Percentiles rank a stretch among this genome's conserved stretches.
Evolutionary conservation across 257 asterid genomes (phyloP).

Genomic region (Scutellaria baicalensis): DNA sequence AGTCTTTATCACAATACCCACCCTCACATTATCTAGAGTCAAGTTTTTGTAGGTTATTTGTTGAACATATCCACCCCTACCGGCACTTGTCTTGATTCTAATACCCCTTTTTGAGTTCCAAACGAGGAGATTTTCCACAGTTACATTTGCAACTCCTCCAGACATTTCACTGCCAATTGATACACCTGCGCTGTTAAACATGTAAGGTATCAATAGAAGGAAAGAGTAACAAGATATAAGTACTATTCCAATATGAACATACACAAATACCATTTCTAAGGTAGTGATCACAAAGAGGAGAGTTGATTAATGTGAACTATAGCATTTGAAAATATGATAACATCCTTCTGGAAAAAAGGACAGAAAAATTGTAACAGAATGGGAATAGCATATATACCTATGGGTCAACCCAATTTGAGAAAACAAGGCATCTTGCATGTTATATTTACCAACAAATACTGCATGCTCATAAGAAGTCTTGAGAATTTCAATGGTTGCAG

Average conservation of each 20-base stretch:
- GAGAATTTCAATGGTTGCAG: background rate
- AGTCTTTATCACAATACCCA: constrained; percentile 80
- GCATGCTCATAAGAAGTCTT: background rate
- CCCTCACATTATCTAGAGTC: constrained; percentile 74
- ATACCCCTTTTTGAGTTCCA: constrained; percentile 88
- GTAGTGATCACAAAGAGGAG: background rate
- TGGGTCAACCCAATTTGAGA: background rate
- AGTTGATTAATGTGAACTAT: background rate
- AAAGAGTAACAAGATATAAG: background rate
- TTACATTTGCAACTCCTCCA: constrained; percentile 74
- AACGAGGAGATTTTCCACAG: constrained; percentile 67
- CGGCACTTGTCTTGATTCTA: constrained; percentile 79
- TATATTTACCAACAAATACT: background rate
- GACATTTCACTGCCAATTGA: constrained; percentile 98
- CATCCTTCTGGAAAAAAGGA: too few species aligned
- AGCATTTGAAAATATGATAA: too few species aligned
- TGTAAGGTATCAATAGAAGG: constrained; percentile 16
- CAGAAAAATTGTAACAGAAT: too few species aligned
- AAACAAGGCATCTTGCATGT: background rate
- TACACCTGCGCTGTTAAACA: constrained; percentile 74
- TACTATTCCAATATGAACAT: too few species aligned
- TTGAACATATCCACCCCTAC: constrained; percentile 80
- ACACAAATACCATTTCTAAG: too few species aligned
- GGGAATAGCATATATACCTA: background rate
- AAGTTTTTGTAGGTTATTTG: constrained; percentile 59